Percentiles rank a stretch among this genome's conserved stretches.
Evolutionary conservation across 1,139 yeast species (phyloP).

Genomic region (Suhomyces bokatorum): DNA sequence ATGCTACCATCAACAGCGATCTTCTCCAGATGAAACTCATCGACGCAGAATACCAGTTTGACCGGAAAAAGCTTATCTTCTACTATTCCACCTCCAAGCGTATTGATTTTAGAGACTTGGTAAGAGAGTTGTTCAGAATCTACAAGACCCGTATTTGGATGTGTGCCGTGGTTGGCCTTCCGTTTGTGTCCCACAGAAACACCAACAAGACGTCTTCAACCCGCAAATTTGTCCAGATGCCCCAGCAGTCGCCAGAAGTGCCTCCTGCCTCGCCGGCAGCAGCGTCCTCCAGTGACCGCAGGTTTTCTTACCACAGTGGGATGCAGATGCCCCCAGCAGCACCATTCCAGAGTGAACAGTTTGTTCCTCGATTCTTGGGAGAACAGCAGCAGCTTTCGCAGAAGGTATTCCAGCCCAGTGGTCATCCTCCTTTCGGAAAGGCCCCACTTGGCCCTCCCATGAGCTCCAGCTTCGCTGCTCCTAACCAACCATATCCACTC

Average conservation of each 20-base stretch:
- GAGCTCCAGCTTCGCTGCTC: constrained; percentile 1
- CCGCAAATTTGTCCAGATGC: background rate
- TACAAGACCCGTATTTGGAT: constrained; percentile 33
- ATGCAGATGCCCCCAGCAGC: constrained; percentile 3
- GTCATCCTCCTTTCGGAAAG: background rate
- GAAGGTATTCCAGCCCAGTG: constrained; percentile 1
- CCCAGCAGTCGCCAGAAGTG: constrained; percentile 3
- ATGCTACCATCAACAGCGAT: constrained; percentile 13
- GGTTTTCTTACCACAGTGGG: constrained; percentile 11
- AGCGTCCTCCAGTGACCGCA: constrained; percentile 3
- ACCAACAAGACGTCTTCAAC: constrained; percentile 7
- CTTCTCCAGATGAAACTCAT: constrained; percentile 25
- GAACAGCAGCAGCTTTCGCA: constrained; percentile 3
- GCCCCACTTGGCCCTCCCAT: background rate
- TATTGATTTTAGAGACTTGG: constrained; percentile 30
- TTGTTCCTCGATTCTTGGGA: constrained; percentile 7
- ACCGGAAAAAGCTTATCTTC: constrained; percentile 27
- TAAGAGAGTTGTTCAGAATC: constrained; percentile 26
- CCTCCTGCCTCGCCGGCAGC: background rate
- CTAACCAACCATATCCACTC: constrained; percentile 1
- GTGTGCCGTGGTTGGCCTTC: constrained; percentile 29
- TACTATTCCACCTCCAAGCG: constrained; percentile 27
- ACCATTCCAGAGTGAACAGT: constrained; percentile 5
- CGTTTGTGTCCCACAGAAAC: constrained; percentile 13
- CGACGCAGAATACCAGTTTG: constrained; percentile 31